Conservation (phyloP, 2,329 filamentous ascomycete species). For the Aspergillus sp. region DNA sequence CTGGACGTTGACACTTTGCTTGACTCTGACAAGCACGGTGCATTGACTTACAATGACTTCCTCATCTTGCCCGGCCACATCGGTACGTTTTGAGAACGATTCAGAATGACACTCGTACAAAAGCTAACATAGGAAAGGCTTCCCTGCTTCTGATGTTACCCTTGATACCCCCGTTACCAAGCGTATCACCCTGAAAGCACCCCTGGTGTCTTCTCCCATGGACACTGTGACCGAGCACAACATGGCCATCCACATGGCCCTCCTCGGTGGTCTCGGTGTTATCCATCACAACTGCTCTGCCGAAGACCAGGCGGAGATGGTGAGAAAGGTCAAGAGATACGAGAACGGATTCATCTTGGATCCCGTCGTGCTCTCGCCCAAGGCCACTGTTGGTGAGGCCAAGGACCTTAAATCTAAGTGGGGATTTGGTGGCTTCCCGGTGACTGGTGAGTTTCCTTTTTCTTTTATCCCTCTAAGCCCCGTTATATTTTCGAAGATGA, state of each 20-base stretch:
- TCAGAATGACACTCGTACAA: neutral
- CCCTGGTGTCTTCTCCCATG: constrained; percentile 97
- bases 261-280: constrained; percentile 59
- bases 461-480: constrained; percentile 10
- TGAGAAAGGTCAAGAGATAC: constrained; percentile 97
- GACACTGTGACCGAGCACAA: constrained; percentile 99
- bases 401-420: constrained; percentile 93
- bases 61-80: constrained; percentile 95
- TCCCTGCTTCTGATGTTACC: constrained; percentile 79
- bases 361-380: constrained; percentile 81
- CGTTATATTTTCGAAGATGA: constrained; percentile 56
- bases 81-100: constrained; percentile 44
- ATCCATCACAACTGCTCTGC: constrained; percentile 99
- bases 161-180: constrained; percentile 92
- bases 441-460: constrained; percentile 71
- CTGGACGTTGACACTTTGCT: constrained; percentile 80
- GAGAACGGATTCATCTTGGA: constrained; percentile 99
- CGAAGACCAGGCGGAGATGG: constrained; percentile 96
- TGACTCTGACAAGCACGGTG: constrained; percentile 85
- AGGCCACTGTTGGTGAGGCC: constrained; percentile 83
- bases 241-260: constrained; percentile 88
- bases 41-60: constrained; percentile 98
- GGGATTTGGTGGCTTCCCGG: constrained; percentile 97
- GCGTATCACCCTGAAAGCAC: constrained; percentile 91
- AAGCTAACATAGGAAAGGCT: constrained; percentile 49